These are phyloP conservation scores for Linum tenue DNA, from an alignment of 345 rosid species.

Conservation along the genomic window DNA sequence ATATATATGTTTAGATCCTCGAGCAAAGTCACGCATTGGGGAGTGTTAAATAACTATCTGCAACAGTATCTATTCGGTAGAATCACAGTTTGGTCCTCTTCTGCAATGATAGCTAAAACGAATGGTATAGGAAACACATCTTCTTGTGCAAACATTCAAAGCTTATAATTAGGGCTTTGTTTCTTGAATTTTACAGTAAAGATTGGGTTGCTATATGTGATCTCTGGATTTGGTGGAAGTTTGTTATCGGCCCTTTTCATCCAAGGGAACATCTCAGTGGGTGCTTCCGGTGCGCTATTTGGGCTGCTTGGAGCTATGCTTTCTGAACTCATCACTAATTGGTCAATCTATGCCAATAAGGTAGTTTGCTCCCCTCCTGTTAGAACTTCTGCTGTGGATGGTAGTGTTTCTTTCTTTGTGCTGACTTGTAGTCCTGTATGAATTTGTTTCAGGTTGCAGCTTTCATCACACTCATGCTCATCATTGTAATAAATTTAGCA, in stretches of 20 bases:
- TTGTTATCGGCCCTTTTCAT: constrained; percentile 82
- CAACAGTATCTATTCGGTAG: too few species aligned
- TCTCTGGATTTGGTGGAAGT: constrained; percentile 95
- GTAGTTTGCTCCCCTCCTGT: constrained; percentile 21
- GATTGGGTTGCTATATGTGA: constrained; percentile 70
- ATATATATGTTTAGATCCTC: too few species aligned
- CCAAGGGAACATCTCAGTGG: constrained; percentile 70
- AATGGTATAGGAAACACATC: neutral
- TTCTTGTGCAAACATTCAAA: neutral
- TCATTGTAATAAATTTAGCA: constrained; percentile 71
- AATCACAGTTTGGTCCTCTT: too few species aligned
- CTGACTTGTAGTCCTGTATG: constrained; percentile 1
- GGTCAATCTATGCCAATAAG: constrained; percentile 91
- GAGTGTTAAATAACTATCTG: too few species aligned
- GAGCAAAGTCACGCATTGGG: too few species aligned
- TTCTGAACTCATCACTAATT: constrained; percentile 87
- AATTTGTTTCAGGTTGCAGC: constrained; percentile 45
- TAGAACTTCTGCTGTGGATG: too few species aligned
- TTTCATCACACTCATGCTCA: constrained; percentile 52
- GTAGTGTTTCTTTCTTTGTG: neutral
- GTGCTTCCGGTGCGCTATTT: constrained; percentile 97
- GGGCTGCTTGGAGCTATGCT: constrained; percentile 96
- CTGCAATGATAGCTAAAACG: too few species aligned
- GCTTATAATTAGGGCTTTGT: neutral
- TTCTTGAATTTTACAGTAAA: constrained; percentile 35